These are phyloP conservation scores for Lactarius evosmus DNA, from an alignment of 768 basidiomycete genomes.

Conservation along the genomic window DNA sequence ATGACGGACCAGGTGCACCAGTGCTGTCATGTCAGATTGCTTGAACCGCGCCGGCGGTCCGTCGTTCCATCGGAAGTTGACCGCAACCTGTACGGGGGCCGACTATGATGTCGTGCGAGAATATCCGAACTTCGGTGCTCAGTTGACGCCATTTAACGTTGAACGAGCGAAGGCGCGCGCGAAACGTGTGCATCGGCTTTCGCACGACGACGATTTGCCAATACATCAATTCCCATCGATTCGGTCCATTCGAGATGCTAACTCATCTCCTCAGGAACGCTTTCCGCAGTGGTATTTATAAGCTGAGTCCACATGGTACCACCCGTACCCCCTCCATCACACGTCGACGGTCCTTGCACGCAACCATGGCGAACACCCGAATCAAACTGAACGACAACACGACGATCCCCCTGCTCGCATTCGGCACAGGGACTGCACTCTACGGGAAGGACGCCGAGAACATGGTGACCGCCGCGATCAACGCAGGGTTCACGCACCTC, in stretches of 20 bases:
- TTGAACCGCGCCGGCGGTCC: no score
- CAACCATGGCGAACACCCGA: constrained; percentile 26
- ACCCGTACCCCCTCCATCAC: neutral
- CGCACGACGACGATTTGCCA: neutral
- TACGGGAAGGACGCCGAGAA: constrained; percentile 33
- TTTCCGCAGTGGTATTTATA: neutral
- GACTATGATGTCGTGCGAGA: no score
- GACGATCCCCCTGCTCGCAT: constrained; percentile 39
- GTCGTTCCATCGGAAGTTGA: no score
- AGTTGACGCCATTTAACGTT: no score
- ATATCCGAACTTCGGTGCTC: no score
- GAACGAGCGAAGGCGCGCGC: no score
- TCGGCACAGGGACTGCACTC: constrained; percentile 40
- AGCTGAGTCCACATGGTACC: neutral
- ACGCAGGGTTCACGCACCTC: constrained; percentile 39
- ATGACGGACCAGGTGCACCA: no score
- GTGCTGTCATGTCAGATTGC: no score
- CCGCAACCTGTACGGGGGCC: no score
- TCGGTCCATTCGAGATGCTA: no score
- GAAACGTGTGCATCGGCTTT: no score
- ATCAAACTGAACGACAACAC: constrained; percentile 39
- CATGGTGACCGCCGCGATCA: constrained; percentile 34
- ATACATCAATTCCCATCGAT: neutral
- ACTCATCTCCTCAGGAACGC: neutral
- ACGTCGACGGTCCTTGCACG: constrained; percentile 3